Base-by-base conservation (phyloP, 2,329 filamentous ascomycete species). In the Colletotrichum destructivum region DNA sequence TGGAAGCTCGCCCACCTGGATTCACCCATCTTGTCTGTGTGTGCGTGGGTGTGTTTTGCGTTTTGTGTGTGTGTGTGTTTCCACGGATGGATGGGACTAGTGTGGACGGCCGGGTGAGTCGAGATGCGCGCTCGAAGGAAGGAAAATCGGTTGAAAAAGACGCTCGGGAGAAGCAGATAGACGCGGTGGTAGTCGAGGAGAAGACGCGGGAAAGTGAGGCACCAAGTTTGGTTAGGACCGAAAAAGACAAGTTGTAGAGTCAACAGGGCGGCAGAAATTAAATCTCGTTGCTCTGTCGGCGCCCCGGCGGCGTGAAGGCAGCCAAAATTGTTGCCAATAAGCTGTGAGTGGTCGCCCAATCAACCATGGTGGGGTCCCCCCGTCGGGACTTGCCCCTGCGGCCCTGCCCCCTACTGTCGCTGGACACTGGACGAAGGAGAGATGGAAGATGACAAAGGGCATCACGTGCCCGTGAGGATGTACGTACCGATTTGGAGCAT, bases 11-110 rank as follows among this genome's bases (percentile, higher is more conserved):
- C 69, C 42, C 61, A 91, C 89, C 89, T 89, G 79, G 89, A 91
- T 86, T 91, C 89, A 82, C 89, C 88, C 89, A 91, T 91, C 77
- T 82, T 85, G 83, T 66, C 63, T 69, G 69, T 70, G 54, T 73
- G 61, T 72, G 18, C 40, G 12, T 66, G 35, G 15, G 35, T 57
- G 18, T 40, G 38, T 57, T 57, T 23, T 57, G 52, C 11, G 52
- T 26, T n/a, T 54, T 49, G 18, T 56, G 31, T 72, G 47, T 72
- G 47, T 38, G 62, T 35, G 31, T 38, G 62, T 57, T 49, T 62
- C 49, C 31, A 35, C 12, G 57, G 44, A 23, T 49, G 40, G 13
- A 52, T 49, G 44, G 16, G 52, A 31, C 26, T 40, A 15, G 12
- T 57, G 7, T 40, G 46, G 46, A 54, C 51, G 13, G 38, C 35